Evolutionary conservation across 345 rosid species (phyloP).

Genomic region (Mercurialis annua): DNA sequence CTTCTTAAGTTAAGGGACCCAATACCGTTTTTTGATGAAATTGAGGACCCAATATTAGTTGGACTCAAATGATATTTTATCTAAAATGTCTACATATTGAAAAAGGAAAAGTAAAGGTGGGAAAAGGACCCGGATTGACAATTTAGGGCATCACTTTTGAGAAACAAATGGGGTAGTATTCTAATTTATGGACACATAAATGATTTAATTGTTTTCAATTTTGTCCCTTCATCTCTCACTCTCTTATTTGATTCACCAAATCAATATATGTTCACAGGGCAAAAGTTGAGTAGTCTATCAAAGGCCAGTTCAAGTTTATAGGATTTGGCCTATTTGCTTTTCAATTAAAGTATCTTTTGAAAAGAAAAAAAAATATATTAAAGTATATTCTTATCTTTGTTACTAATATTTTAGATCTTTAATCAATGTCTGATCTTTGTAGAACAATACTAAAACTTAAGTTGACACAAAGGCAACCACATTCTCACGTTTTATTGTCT

Average conservation of each 20-base stretch:
- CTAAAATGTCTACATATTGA: too few species aligned
- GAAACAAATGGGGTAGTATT: neutral
- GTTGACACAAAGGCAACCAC: neutral
- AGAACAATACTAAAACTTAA: neutral
- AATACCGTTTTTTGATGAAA: too few species aligned
- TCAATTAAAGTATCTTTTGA: too few species aligned
- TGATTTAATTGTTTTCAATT: neutral
- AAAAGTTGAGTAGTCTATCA: neutral
- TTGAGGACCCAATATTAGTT: too few species aligned
- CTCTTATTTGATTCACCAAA: conserved; percentile 4
- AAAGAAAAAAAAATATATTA: too few species aligned
- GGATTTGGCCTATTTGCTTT: neutral
- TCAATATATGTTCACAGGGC: neutral
- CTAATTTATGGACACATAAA: neutral
- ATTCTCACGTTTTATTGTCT: neutral
- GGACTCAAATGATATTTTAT: too few species aligned
- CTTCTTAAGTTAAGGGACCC: too few species aligned
- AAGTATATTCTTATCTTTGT: neutral
- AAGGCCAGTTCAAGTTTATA: neutral
- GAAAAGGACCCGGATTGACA: neutral
- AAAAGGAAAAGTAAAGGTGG: neutral
- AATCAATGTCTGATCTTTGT: conserved; percentile 7
- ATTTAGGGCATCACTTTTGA: neutral
- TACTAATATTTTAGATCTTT: neutral
- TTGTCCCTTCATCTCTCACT: neutral